Evolutionary conservation across 768 basidiomycete genomes (phyloP), one percentile per base, ranked within the genome.

Genomic region (Rhizopogon vinicolor): DNA sequence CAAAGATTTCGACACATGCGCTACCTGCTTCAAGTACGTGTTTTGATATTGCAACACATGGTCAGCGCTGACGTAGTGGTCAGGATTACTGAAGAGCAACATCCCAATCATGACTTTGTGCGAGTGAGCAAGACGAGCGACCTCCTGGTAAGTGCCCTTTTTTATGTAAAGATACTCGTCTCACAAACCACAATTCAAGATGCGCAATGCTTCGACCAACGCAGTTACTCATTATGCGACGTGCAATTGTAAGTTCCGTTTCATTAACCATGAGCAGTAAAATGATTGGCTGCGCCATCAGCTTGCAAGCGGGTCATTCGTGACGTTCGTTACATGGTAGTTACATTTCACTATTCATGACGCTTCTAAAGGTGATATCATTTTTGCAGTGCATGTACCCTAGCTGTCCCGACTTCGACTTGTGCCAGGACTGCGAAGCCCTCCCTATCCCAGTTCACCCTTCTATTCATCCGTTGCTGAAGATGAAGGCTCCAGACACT

Each of bases 401-500:
- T 13, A 71, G 74, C 3, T 95, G 93, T 70, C 77, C 80, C 0
- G 89, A 93, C 67, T 93, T 84, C 61, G 93, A 95, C 63, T 76
- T 94, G 16, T 95, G 92, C 70, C 75, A 78, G 55, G 69, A 68
- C 51, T 95, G 93, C 70, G 92, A 93, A 71, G 85, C 90, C 5
- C 77, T 83, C 54, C 92, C 92, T 0, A 88, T 93, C 56, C 71
- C 84, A 5, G 74, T 89, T 12, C 92, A 95, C 66, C 89, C 90
- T 0, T 55, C 67, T 12, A 80, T 71, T 33, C 93, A 95, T 63
- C 82, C 86, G 0, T 57, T 95, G 65, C 65, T 93, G 63, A 94
- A 93, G 80, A 74, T 94, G 70, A 85, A 75, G 63, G 74, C 74
- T 0, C 58, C 74, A 1, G 78, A 79, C 16, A 76, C 80, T 3